Percentiles rank a stretch among this genome's conserved stretches.
These are phyloP conservation scores for Kwoniella shandongensis DNA, from an alignment of 768 basidiomycete genomes.

Conservation along the genomic window DNA sequence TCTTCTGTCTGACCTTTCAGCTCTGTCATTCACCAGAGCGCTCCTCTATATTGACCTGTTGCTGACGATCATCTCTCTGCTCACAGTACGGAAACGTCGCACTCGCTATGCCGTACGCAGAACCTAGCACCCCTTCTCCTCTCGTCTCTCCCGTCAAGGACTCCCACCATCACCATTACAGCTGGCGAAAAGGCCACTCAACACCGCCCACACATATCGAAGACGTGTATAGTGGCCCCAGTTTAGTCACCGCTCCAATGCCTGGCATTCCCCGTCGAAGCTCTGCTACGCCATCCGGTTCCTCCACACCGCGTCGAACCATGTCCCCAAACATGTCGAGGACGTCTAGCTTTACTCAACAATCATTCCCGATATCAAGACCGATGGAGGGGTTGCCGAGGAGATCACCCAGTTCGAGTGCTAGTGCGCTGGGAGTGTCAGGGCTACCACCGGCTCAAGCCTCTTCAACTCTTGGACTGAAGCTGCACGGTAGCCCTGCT, in stretches of 20 bases:
- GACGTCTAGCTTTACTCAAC: slow-evolving; percentile 20
- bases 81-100: not conserved
- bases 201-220: slow-evolving; percentile 32
- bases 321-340: slow-evolving; percentile 31
- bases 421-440: slow-evolving; percentile 15
- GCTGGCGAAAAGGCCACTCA: slow-evolving; percentile 27
- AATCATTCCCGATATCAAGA: slow-evolving; percentile 25
- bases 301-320: slow-evolving; percentile 30
- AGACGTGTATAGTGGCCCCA: slow-evolving; percentile 20
- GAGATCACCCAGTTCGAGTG: slow-evolving; percentile 16
- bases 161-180: slow-evolving; percentile 20
- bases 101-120: slow-evolving; percentile 49
- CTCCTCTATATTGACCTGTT: no score
- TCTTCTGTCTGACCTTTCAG: no score
- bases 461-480: slow-evolving; percentile 35
- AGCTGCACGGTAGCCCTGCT: slow-evolving; percentile 31
- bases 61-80: slow-evolving; percentile 2
- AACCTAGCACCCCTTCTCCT: slow-evolving; percentile 40
- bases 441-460: slow-evolving; percentile 19
- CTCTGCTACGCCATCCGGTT: slow-evolving; percentile 26
- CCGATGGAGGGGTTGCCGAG: slow-evolving; percentile 43
- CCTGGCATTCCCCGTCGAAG: slow-evolving; percentile 47
- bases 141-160: slow-evolving; percentile 38
- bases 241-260: slow-evolving; percentile 36
- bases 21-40: no score